Conservation (phyloP, 78 protist genomes). For the Dictyostelium firmibasis region DNA sequence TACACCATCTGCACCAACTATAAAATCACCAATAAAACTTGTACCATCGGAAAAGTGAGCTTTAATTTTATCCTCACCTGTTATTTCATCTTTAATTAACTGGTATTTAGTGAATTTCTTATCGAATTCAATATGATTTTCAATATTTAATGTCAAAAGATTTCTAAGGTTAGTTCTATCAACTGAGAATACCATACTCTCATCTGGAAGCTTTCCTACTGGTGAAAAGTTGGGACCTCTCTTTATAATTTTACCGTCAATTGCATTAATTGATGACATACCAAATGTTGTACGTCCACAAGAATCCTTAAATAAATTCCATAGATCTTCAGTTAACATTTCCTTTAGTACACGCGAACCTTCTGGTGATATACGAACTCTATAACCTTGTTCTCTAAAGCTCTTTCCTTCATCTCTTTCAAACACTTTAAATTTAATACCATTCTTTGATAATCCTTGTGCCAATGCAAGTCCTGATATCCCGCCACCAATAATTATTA, state of each 20-base stretch:
- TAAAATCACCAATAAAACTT: background rate
- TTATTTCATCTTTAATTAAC: background rate
- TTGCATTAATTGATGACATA: background rate
- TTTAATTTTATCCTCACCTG: background rate
- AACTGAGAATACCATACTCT: background rate
- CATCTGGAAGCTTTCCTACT: background rate
- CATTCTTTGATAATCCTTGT: background rate
- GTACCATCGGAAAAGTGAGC: conserved; percentile 57
- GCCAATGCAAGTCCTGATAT: conserved; percentile 20
- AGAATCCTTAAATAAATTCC: conserved; percentile 12
- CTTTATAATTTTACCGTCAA: background rate
- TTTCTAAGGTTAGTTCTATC: conserved; percentile 18
- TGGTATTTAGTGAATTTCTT: conserved; percentile 3
- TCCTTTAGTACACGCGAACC: background rate
- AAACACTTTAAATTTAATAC: conserved; percentile 14
- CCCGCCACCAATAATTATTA: conserved; percentile 38
- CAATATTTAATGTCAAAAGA: background rate
- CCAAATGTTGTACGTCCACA: background rate
- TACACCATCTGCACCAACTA: conserved; percentile 35
- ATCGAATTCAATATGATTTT: background rate
- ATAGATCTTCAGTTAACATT: background rate
- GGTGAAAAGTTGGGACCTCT: background rate
- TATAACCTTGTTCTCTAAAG: conserved; percentile 37
- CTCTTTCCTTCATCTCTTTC: conserved; percentile 13
- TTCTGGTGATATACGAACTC: conserved; percentile 5